A percentile compares a stretch with the other conserved stretches of the same genome.
phyloP scores from a whole-genome alignment of 495 filamentous ascomycete genomes.

The Polyplosphaeria fusca region DNA sequence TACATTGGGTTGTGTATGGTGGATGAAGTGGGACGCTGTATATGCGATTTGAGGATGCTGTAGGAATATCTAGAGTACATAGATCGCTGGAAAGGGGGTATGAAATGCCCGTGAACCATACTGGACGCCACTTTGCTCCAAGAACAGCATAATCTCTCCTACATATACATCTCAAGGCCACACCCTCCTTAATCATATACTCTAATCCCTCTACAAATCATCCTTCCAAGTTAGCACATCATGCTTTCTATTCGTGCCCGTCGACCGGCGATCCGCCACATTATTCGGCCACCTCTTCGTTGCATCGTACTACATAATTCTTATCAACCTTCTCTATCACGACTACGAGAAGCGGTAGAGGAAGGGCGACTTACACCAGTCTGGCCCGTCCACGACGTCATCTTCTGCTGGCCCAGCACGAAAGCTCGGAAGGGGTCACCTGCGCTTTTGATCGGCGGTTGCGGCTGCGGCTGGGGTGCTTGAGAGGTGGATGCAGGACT shows the following conservation, averaged over 20 bases:
- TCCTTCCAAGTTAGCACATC: constrained; percentile 1
- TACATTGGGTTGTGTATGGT: not conserved
- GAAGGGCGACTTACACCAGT: not conserved
- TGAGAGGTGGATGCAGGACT: not conserved
- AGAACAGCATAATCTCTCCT: no score
- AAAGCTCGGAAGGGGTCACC: constrained; percentile 4
- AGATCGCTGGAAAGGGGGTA: no score
- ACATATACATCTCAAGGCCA: no score
- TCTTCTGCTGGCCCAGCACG: not conserved
- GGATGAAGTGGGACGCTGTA: not conserved
- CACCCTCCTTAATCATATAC: no score
- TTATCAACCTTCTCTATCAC: no score
- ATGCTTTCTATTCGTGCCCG: not conserved
- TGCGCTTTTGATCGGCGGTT: not conserved
- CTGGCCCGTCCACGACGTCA: not conserved
- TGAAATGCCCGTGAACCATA: no score
- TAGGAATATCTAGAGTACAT: no score
- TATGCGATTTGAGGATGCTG: no score
- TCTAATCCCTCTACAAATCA: not conserved
- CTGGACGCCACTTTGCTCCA: no score
- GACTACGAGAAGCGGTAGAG: no score
- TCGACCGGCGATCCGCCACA: not conserved
- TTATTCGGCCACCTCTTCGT: not conserved
- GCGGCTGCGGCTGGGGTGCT: not conserved
- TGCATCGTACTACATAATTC: not conserved